Percentiles rank a stretch among this genome's conserved stretches.
Conservation (phyloP, 228 moss, liverwort and hornwort species). For the Sphagnum magellanicum region DNA sequence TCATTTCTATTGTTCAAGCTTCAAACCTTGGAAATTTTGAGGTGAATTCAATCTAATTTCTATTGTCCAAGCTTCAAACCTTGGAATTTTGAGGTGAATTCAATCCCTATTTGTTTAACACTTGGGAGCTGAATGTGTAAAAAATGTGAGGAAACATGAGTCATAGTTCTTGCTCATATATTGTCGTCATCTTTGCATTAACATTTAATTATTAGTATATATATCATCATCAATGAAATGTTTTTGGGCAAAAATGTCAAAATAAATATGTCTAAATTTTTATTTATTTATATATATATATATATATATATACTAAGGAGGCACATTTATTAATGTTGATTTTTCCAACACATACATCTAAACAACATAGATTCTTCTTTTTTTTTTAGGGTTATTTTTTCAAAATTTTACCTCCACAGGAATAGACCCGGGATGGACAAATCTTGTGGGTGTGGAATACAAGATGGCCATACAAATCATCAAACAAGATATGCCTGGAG, state of each 20-base stretch:
- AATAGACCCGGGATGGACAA: conserved; percentile 48
- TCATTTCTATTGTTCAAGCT: too few species aligned
- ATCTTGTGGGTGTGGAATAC: conserved; percentile 34
- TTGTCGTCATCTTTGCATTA: neutral
- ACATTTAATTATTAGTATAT: neutral
- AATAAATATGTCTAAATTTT: too few species aligned
- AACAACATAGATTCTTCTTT: neutral
- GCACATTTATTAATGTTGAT: neutral
- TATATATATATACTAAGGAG: too few species aligned
- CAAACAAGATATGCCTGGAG: conserved; percentile 43
- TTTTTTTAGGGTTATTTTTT: neutral
- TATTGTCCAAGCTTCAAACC: too few species aligned
- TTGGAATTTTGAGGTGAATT: too few species aligned
- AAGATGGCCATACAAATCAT: conserved; percentile 26
- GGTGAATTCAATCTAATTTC: too few species aligned
- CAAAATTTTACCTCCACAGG: conserved; percentile 11
- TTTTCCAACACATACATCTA: neutral
- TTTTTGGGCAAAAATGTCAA: too few species aligned
- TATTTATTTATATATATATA: too few species aligned
- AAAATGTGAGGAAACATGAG: neutral
- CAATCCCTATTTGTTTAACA: too few species aligned
- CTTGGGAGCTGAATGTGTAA: neutral
- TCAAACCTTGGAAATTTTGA: too few species aligned
- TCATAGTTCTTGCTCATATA: neutral
- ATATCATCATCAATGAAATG: too few species aligned